Evolutionary conservation across 2,329 filamentous ascomycete species (phyloP).

Genomic region (Arachnopeziza araneosa): DNA sequence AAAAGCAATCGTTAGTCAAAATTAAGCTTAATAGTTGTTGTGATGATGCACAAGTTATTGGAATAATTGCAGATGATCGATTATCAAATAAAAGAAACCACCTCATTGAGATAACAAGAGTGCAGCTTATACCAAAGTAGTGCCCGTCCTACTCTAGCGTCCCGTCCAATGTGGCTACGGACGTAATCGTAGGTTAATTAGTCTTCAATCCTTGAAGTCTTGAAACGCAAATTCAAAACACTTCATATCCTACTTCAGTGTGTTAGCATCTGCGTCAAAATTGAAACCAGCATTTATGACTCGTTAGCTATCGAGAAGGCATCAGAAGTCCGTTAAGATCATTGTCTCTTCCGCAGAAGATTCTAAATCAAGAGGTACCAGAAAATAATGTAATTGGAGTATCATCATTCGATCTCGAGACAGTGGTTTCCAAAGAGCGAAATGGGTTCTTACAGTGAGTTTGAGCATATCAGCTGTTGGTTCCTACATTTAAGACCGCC

Average conservation of each 20-base stretch:
- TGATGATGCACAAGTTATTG: background rate
- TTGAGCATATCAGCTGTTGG: no score
- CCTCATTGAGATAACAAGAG: no score
- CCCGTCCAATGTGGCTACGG: no score
- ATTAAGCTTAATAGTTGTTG: background rate
- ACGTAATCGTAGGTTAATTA: no score
- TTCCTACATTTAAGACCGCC: no score
- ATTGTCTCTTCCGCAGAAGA: conserved; percentile 19
- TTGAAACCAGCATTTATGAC: background rate
- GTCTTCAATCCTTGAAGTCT: no score
- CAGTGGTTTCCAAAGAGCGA: background rate
- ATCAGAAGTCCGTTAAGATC: conserved; percentile 27
- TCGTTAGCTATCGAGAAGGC: background rate
- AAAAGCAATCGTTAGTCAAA: background rate
- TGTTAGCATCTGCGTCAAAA: background rate
- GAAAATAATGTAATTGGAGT: conserved; percentile 62
- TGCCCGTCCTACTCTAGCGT: no score
- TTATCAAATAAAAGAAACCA: no score
- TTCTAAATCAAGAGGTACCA: conserved; percentile 82
- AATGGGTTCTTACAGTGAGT: background rate
- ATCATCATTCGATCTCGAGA: conserved; percentile 58
- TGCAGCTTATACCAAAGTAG: no score
- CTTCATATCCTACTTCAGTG: background rate
- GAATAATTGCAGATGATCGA: background rate
- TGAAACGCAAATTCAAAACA: no score